Base-by-base conservation (phyloP, 495 filamentous ascomycete genomes). In the Collariella sp. region DNA sequence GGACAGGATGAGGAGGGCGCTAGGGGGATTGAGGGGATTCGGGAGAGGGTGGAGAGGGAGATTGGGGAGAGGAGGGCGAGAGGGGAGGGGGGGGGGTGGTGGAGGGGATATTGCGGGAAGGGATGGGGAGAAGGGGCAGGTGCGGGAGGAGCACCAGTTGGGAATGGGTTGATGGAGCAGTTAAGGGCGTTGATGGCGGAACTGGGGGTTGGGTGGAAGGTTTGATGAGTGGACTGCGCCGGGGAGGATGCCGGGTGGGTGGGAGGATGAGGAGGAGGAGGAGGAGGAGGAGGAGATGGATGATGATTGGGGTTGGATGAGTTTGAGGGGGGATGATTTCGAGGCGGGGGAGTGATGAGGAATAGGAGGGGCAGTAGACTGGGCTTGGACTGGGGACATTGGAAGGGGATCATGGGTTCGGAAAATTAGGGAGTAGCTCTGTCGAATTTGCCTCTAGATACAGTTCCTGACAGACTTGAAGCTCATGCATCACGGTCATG, bases 291-390 rank as follows among this genome's bases (percentile, higher is more conserved):
- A 16, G 43, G 10, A 12, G 54, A 51, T 0, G 54, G n/a, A n/a
- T n/a, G n/a, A n/a, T n/a, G n/a, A n/a, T n/a, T n/a, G n/a, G n/a
- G n/a, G n/a, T n/a, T n/a, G n/a, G n/a, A 54, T 13, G 20, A 46
- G 16, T 34, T 31, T 26, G 39, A 54, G 38, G 56, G 23, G 23
- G 20, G 54, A 53, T 45, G 60, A 60, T 31, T 52, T 58, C 22
- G 44, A 50, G n/a, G 54, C 44, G 13, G 47, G 36, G 2, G 33
- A 5, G 20, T 13, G 48, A 52, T 31, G 53, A 45, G 33, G 45
- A 35, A 23, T 39, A 47, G 18, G 22, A n/a, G 31, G 38, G 29
- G 10, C 5, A 24, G 15, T 15, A n/a, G n/a, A n/a, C n/a, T n/a
- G 47, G 9, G 20, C 40, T 5, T 15, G 38, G 19, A 2, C 18